Percentiles rank a stretch among this genome's conserved stretches.
These are phyloP conservation scores for Herpetomonas muscarum DNA, from an alignment of 208 protist genomes.

Conservation along the genomic window DNA sequence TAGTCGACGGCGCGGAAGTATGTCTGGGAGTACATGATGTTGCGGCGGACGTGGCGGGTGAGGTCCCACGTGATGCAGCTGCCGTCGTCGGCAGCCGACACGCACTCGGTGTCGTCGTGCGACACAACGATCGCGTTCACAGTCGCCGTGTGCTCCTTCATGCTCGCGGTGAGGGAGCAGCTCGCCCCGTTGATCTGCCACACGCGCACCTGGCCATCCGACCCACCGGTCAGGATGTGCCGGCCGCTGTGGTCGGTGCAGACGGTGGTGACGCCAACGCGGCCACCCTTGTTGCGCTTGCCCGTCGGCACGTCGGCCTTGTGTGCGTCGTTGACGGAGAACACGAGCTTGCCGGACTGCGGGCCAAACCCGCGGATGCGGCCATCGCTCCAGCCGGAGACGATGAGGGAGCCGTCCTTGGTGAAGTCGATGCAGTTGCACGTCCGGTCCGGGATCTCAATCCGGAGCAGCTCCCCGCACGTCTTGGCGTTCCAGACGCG, in stretches of 20 bases:
- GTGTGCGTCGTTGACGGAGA: slow-evolving; percentile 96
- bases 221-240: slow-evolving; percentile 88
- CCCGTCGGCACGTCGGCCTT: slow-evolving; percentile 77
- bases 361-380: slow-evolving; percentile 94
- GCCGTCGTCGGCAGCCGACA: slow-evolving; percentile 92
- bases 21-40: slow-evolving; percentile 94
- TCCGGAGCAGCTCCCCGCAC: slow-evolving; percentile 92
- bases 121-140: slow-evolving; percentile 86
- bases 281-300: slow-evolving; percentile 40
- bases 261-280: slow-evolving; percentile 89
- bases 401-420: slow-evolving; percentile 90
- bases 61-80: slow-evolving; percentile 96
- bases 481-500: slow-evolving; percentile 93
- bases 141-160: slow-evolving; percentile 96
- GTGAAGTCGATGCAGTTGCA: slow-evolving; percentile 94
- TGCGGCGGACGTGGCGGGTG: slow-evolving; percentile 83
- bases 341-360: slow-evolving; percentile 94
- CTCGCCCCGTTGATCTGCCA: slow-evolving; percentile 70
- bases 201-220: slow-evolving; percentile 91
- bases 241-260: slow-evolving; percentile 60
- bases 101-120: slow-evolving; percentile 90
- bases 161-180: slow-evolving; percentile 88
- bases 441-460: slow-evolving; percentile 88
- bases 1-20: slow-evolving; percentile 93
- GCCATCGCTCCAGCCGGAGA: slow-evolving; percentile 94